Base-by-base conservation (phyloP, 176 grass and related monocot genomes). In the Musa troglodytarum region DNA sequence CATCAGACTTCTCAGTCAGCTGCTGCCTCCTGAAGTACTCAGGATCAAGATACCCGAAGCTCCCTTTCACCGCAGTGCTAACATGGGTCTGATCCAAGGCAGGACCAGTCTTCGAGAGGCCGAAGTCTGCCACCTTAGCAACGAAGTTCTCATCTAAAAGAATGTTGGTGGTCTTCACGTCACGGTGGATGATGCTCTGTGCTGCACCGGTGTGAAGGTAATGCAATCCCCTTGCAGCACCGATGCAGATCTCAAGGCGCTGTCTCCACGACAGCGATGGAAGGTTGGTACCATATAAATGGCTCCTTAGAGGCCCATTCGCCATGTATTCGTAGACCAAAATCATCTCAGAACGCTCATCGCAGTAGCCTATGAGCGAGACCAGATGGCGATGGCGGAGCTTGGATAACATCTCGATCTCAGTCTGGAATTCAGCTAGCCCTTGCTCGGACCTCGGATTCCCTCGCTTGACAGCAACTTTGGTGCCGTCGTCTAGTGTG, bases 271-370 rank as follows among this genome's bases (percentile, higher is more conserved):
- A 88, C 54, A 93, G 88, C 34, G 94, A 69, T 53, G 88, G 82
- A 55, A 91, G 65, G 55, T 91, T 86, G 68, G 80, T 22, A 20
- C 90, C 94, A 80, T 98, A 91, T 50, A 98, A 59, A 73, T 98
- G 94, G 62, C 84, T 88, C 82, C 89, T 93, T 53, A 98, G 76
- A 11, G 94, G 89, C 43, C 94, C 94, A 82, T 98, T 91, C 77
- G 87, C 90, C 94, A 98, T 98, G 86, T 91, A 98, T 51, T 98
- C 94, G 0, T 98, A 98, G 56, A 93, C 94, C 72, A 98, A 78
- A 75, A 98, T 93, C 90, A 98, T 98, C 86, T 98, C 94, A 0
- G 80, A 89, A 43, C 51, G 82, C 70, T 98, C 94, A 50, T 98
- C 90, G 1, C 94, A 98, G 63, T 93, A 98, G 9, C 94, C 94